Evolutionary conservation across 2,329 filamentous ascomycete species (phyloP).

Genomic region (Diaporthe sp.): DNA sequence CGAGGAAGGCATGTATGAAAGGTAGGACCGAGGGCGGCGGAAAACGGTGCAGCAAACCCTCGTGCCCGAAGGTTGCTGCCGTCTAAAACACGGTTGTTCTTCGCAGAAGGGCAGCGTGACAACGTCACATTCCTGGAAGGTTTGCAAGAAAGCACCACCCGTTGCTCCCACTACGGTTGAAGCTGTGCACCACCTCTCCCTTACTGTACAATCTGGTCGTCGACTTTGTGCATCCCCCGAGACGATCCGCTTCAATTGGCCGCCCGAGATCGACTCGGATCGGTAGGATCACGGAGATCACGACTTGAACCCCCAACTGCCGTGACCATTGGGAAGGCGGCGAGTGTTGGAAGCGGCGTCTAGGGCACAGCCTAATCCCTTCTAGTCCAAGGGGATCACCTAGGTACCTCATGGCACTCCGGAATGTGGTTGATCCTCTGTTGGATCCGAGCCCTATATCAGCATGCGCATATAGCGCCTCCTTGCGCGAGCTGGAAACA

Average conservation of each 20-base stretch:
- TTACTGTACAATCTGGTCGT: not conserved
- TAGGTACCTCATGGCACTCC: not conserved
- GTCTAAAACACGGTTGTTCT: not conserved
- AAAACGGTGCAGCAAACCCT: not conserved
- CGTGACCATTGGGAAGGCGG: not conserved
- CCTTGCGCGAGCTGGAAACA: constrained; percentile 38
- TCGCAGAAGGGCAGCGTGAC: not conserved
- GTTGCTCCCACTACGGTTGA: not conserved
- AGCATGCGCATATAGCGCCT: constrained; percentile 6
- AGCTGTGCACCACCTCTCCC: not conserved
- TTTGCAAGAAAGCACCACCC: too few species aligned
- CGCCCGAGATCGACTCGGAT: constrained; percentile 23
- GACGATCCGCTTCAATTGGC: constrained; percentile 11
- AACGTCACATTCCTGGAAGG: too few species aligned
- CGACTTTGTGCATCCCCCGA: not conserved
- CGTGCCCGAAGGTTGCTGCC: not conserved
- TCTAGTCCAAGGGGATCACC: not conserved
- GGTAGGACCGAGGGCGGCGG: not conserved
- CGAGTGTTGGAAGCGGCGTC: not conserved
- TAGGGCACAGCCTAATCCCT: not conserved
- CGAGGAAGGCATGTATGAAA: not conserved
- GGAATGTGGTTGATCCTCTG: constrained; percentile 12
- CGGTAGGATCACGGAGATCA: constrained; percentile 26
- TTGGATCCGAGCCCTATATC: constrained; percentile 12
- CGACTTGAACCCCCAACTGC: not conserved